Evolutionary conservation across 2,329 filamentous ascomycete genomes (phyloP), one percentile per base, ranked within the genome.

Genomic region (Stagonosporopsis rhizophila): DNA sequence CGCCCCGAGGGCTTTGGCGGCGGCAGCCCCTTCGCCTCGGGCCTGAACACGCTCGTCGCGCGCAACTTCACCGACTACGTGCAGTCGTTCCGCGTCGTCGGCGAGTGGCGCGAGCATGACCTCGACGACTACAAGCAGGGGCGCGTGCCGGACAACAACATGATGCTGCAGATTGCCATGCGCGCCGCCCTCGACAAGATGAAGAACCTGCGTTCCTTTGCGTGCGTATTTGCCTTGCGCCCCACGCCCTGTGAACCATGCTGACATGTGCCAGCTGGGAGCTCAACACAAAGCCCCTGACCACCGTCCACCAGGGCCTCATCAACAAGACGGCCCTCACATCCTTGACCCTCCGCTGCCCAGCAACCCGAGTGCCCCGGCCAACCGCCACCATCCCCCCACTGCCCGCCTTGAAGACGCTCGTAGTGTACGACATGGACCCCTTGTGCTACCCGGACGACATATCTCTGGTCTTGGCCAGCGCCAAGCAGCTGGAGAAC

Each of bases 381-480:
- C 85, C 86, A 1, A 83, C 82, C 6, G 79, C 80, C 34, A 72
- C 83, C 4, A 80, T 87, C 37, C 85, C 85, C 2, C 76, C 83
- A 0, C 80, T 88, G 64, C 81, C 83, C 7, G 83, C 82, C 59
- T 75, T 88, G 22, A 76, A 75, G 30, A 77, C 75, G 4, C 75
- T 88, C 32, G 81, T 82, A 48, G 77, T 85, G 25, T 82, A 82
- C 56, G 80, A 87, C 60, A 85, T 87, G 48, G 86, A 88, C 52
- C 86, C 86, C 1, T 77, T 88, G 9, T 88, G 85, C 72, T 86
- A 87, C 63, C 84, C 84, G 0, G 86, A 88, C 70, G 85, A 87
- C 62, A 81, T 88, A 8, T 84, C 84, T 14, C 75, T 82, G 20
- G 72, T 88, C 14, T 71, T 88, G 6, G 70, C 79, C 14, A 76